These are phyloP conservation scores for Chamaecyparis obtusa DNA, from an alignment of 75 land plant genomes.

Conservation along the genomic window DNA sequence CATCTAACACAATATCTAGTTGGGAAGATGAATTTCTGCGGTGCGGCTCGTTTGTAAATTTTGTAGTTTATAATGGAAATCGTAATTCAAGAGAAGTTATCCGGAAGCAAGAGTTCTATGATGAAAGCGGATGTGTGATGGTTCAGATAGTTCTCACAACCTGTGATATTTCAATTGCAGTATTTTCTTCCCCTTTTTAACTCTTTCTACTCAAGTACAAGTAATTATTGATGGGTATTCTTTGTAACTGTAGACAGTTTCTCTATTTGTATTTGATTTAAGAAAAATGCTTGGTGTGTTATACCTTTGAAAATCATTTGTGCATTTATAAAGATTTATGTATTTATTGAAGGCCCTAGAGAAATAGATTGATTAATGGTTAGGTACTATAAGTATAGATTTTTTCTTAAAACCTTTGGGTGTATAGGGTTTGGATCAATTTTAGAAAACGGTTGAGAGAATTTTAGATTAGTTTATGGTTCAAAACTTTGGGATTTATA, in stretches of 20 bases:
- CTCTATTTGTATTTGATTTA: not conserved
- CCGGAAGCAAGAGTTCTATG: slow-evolving; percentile 57
- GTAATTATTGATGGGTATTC: not conserved
- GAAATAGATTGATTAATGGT: not conserved
- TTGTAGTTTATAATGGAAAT: slow-evolving; percentile 59
- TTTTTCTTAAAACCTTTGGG: not conserved
- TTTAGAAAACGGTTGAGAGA: not conserved
- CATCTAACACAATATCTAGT: slow-evolving; percentile 18
- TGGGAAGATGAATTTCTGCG: slow-evolving; percentile 65
- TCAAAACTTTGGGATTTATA: not conserved
- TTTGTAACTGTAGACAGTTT: not conserved
- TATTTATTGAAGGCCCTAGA: not conserved
- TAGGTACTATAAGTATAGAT: not conserved
- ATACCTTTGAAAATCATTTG: not conserved
- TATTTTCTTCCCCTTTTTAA: slow-evolving; percentile 14
- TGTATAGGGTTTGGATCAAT: not conserved
- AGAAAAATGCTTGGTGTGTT: not conserved
- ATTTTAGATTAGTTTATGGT: not conserved
- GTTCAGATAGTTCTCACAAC: slow-evolving; percentile 62
- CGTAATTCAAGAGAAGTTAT: slow-evolving; percentile 49
- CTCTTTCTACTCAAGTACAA: not conserved
- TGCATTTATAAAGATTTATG: not conserved
- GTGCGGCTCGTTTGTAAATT: slow-evolving; percentile 47
- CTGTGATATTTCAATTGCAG: slow-evolving; percentile 51
- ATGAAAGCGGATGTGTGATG: slow-evolving; percentile 41